phyloP scores from a whole-genome alignment of 306 rosid species.

The Vigna angularis region DNA sequence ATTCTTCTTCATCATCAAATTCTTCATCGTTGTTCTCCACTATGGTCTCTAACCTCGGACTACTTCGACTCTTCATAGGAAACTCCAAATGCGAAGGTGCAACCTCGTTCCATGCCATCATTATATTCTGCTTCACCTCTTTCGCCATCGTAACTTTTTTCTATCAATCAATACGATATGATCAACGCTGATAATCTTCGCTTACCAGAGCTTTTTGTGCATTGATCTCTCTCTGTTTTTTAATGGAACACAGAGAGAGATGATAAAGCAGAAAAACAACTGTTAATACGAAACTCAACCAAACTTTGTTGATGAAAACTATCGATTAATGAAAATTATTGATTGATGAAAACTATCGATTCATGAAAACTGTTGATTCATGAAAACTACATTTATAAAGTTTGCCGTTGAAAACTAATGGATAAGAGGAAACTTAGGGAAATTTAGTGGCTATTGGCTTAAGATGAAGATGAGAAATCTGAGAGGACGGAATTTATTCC shows the following conservation, averaged over 20 bases:
- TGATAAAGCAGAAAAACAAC: no score
- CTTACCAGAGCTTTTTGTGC: conserved; percentile 18
- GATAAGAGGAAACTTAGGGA: background rate
- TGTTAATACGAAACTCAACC: no score
- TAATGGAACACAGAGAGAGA: conserved; percentile 43
- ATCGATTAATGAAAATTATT: no score
- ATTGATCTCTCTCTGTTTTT: conserved; percentile 39
- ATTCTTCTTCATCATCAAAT: conserved; percentile 36
- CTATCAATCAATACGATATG: background rate
- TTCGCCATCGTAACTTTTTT: conserved; percentile 45
- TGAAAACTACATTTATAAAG: no score
- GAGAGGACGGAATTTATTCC: background rate
- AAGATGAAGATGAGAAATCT: no score
- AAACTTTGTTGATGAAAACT: no score
- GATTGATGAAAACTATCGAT: no score
- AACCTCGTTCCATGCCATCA: conserved; percentile 64
- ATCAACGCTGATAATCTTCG: background rate
- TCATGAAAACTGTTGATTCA: no score
- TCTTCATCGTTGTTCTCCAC: conserved; percentile 55
- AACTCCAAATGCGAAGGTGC: conserved; percentile 58
- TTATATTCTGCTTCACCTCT: conserved; percentile 33
- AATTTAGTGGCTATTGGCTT: background rate
- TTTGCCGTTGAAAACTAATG: background rate
- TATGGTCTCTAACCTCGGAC: conserved; percentile 60
- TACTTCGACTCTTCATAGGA: conserved; percentile 47